Base-by-base conservation (phyloP, 1,139 yeast species). In the Geotrichum restrictum region DNA sequence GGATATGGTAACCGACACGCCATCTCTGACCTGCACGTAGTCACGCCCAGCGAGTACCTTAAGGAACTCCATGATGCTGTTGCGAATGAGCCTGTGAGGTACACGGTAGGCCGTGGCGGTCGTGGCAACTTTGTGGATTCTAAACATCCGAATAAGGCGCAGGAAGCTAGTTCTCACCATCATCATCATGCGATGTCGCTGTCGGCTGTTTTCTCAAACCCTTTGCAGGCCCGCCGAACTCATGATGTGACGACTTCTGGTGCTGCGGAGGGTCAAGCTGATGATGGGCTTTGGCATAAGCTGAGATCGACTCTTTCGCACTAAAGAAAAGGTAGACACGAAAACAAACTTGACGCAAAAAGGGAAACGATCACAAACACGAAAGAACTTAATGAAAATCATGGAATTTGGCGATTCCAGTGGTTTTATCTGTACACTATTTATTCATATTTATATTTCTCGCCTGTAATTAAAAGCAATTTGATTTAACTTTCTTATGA, bases 61-160 rank as follows among this genome's bases (percentile, higher is more conserved):
- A 49, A 61, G 43, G 72, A 69, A 53, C 69, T 66, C 34, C 61
- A 66, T 54, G 55, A 61, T 34, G 69, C 70, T 19, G 46, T 60
- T 34, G 65, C 63, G 44, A 63, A 61, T n/a, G 69, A 60, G 53
- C 70, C 70, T 4, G 59, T 60, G 19, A 54, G 63, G 6, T 70
- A 66, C 59, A 60, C 67, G 48, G 68, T 70, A 21, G 73, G 73
- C 29, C 63, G 73, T 8, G 73, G 73, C 29, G 73, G 73, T 6
- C 48, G 62, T 4, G 73, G 73, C 39, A 70, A 70, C 60, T 59
- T 64, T 53, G 62, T 67, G 24, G 21, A 14, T 1, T 37, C 41
- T 13, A 37, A 8, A 13, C 41, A 39, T 41, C 46, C 39, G 36
- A 11, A 33, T 22, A 24, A 51, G 46, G 29, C 51, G 32, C 29